Conservation (phyloP, 495 filamentous ascomycete genomes). For the Hypoxylon perforatum region DNA sequence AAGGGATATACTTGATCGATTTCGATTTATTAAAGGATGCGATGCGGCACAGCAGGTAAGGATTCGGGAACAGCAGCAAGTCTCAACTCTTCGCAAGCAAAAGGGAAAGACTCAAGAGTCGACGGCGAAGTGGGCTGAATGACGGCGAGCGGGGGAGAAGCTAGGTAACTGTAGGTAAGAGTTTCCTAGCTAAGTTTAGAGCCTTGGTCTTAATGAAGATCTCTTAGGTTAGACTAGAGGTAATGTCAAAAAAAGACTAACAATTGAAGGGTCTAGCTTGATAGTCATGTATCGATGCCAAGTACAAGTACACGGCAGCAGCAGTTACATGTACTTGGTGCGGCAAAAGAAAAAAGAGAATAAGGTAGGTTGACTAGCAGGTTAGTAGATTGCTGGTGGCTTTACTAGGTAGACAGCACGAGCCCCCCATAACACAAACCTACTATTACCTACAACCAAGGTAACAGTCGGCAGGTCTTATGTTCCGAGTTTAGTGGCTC, state of each 20-base stretch:
- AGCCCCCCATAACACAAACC: not conserved
- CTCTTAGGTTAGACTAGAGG: too few relatives aligned
- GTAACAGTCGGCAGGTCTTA: not conserved
- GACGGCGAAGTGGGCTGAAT: constrained; percentile 29
- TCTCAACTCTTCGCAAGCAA: constrained; percentile 25
- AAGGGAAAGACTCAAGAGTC: constrained; percentile 17
- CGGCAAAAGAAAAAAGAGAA: not conserved
- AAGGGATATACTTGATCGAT: constrained; percentile 9
- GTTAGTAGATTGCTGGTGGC: not conserved
- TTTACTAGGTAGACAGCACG: not conserved
- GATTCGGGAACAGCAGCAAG: constrained; percentile 11
- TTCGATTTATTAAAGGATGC: constrained; percentile 23
- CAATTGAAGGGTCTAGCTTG: too few relatives aligned
- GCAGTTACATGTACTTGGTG: constrained; percentile 13
- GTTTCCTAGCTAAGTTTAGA: constrained; percentile 9
- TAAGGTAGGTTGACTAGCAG: not conserved
- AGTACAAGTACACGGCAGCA: constrained; percentile 4
- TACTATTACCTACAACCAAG: not conserved
- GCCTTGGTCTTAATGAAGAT: constrained; percentile 17
- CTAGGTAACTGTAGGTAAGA: constrained; percentile 21
- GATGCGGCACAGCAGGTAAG: constrained; percentile 16
- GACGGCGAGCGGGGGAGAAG: constrained; percentile 37
- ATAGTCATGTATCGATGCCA: constrained; percentile 8
- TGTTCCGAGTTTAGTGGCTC: constrained; percentile 20
- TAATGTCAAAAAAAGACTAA: too few relatives aligned